Conservation (phyloP, 2,329 filamentous ascomycete species). For the Geosmithia putterillii region DNA sequence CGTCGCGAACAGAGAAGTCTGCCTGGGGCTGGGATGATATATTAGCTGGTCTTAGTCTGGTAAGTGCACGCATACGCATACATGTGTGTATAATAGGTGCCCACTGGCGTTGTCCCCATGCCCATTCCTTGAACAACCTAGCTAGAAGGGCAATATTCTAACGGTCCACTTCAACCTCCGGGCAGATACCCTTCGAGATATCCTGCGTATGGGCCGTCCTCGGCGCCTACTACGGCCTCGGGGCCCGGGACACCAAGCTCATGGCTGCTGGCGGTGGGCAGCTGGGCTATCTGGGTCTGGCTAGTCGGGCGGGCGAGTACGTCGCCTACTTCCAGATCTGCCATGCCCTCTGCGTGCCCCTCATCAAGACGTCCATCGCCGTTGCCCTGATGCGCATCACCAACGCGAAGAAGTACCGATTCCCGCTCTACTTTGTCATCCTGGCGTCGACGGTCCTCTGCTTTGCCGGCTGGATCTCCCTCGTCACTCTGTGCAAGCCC, state of each 20-base stretch:
- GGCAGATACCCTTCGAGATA: neutral
- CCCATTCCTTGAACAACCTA: too few relatives aligned
- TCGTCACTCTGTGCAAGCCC: constrained; percentile 5
- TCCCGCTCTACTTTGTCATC: constrained; percentile 1
- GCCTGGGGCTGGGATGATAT: neutral
- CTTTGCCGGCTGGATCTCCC: constrained; percentile 1
- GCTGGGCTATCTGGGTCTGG: neutral
- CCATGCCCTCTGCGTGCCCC: neutral
- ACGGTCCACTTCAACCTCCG: too few relatives aligned
- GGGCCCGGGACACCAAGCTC: neutral
- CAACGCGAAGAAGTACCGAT: neutral
- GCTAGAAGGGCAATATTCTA: too few relatives aligned
- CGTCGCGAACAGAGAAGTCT: neutral
- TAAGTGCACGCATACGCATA: neutral
- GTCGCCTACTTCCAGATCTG: neutral
- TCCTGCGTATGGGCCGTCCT: neutral
- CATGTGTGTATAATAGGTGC: too few relatives aligned
- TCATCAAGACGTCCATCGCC: constrained; percentile 8
- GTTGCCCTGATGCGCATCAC: constrained; percentile 7
- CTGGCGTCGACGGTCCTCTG: constrained; percentile 1
- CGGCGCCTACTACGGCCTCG: neutral
- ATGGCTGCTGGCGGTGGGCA: neutral
- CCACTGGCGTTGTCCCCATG: too few relatives aligned
- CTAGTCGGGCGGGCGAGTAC: neutral
- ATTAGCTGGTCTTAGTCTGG: neutral